Evolutionary conservation across 2,329 filamentous ascomycete species (phyloP).

Genomic region (Fusarium staphyleae): DNA sequence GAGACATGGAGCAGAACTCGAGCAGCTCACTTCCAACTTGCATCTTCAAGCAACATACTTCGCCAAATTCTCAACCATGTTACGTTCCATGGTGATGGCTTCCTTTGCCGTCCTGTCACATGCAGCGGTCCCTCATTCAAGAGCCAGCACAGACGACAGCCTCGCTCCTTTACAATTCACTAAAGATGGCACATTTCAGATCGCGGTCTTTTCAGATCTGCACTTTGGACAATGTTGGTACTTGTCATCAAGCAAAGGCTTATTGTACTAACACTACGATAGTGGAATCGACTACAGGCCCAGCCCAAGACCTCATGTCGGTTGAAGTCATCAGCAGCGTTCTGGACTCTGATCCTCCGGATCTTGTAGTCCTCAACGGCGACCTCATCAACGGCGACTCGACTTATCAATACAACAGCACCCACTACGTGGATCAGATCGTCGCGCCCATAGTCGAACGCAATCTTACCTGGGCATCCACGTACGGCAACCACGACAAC

Average conservation of each 20-base stretch:
- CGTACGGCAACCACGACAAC: constrained; percentile 76
- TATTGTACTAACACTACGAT: neutral
- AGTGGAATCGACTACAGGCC: constrained; percentile 39
- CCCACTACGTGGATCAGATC: constrained; percentile 64
- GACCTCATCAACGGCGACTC: constrained; percentile 76
- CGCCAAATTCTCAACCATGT: neutral
- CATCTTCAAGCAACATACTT: neutral
- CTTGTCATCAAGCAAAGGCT: too few species aligned
- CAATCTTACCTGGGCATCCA: constrained; percentile 67
- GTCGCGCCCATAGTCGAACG: constrained; percentile 64
- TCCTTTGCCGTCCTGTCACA: constrained; percentile 7
- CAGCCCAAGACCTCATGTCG: constrained; percentile 63
- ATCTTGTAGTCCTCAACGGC: constrained; percentile 73
- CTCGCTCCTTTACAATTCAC: constrained; percentile 29
- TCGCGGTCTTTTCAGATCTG: constrained; percentile 36
- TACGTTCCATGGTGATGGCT: constrained; percentile 2
- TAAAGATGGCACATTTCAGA: constrained; percentile 35
- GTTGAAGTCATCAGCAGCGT: constrained; percentile 63
- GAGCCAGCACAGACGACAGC: constrained; percentile 15
- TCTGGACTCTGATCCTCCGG: constrained; percentile 62
- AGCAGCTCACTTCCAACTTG: neutral
- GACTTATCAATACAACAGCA: constrained; percentile 60
- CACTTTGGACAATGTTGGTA: constrained; percentile 36
- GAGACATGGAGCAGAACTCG: neutral
- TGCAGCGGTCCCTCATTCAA: neutral